phyloP scores from a whole-genome alignment of 1,139 yeast species.

The Candida dubliniensis region DNA sequence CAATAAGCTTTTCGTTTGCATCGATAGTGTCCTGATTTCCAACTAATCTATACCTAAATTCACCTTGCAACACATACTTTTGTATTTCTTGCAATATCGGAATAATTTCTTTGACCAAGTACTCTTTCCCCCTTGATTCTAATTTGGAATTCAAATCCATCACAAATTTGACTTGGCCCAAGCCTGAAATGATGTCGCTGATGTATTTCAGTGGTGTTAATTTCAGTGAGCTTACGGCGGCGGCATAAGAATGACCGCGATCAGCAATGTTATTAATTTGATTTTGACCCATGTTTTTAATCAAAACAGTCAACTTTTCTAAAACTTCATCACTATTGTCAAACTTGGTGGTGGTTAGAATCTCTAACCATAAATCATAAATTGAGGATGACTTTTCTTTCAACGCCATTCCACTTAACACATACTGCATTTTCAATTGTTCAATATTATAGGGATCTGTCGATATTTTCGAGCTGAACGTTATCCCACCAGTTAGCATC shows the following conservation, averaged over 20 bases:
- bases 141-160: constrained; percentile 55
- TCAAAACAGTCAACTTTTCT: constrained; percentile 70
- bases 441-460: constrained; percentile 54
- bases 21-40: constrained; percentile 48
- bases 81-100: constrained; percentile 64
- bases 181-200: constrained; percentile 66
- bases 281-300: constrained; percentile 75
- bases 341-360: constrained; percentile 71
- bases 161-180: constrained; percentile 73
- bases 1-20: constrained; percentile 43
- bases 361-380: constrained; percentile 65
- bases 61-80: constrained; percentile 38
- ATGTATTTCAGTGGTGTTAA: constrained; percentile 62
- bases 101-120: constrained; percentile 53
- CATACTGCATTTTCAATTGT: constrained; percentile 46
- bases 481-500: constrained; percentile 80
- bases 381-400: constrained; percentile 62
- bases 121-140: constrained; percentile 52
- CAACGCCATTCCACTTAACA: constrained; percentile 70
- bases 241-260: constrained; percentile 84
- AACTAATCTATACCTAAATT: constrained; percentile 57
- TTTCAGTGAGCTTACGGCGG: constrained; percentile 63
- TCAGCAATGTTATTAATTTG: constrained; percentile 80
- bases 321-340: constrained; percentile 45
- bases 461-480: constrained; percentile 56